phyloP scores from a whole-genome alignment of 2,329 filamentous ascomycete species.

The Metarhizium humberi region DNA sequence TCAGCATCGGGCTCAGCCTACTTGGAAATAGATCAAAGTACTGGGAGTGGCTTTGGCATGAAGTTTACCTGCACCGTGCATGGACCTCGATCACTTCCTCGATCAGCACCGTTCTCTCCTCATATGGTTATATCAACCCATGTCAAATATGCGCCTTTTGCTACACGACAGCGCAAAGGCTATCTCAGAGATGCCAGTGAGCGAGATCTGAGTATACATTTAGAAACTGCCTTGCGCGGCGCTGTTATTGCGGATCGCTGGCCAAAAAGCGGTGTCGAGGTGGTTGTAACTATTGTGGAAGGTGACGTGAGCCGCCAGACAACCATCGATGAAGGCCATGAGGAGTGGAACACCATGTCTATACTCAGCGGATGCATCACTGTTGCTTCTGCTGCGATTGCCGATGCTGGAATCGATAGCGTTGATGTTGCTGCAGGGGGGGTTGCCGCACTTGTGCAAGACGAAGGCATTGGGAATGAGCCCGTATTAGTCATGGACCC shows the following conservation, averaged over 20 bases:
- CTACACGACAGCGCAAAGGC: constrained; percentile 69
- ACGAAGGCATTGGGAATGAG: constrained; percentile 19
- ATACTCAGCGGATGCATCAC: constrained; percentile 88
- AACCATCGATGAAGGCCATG: constrained; percentile 39
- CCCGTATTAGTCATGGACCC: constrained; percentile 65
- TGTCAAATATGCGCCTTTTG: constrained; percentile 95
- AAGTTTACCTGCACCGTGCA: constrained; percentile 93
- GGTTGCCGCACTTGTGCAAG: constrained; percentile 66
- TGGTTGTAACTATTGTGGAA: constrained; percentile 87
- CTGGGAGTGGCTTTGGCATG: constrained; percentile 52
- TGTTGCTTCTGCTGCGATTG: constrained; percentile 83
- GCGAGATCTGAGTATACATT: constrained; percentile 79
- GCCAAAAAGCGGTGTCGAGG: constrained; percentile 98
- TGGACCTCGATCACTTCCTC: constrained; percentile 81
- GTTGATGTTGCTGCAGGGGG: constrained; percentile 85
- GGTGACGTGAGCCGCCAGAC: constrained; percentile 70
- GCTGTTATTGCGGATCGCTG: constrained; percentile 88
- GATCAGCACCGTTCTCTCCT: constrained; percentile 84
- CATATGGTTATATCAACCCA: constrained; percentile 87
- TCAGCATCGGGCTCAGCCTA: constrained; percentile 92
- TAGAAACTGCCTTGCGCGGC: constrained; percentile 83
- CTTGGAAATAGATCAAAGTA: constrained; percentile 53
- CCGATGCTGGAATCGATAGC: constrained; percentile 92
- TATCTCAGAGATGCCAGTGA: constrained; percentile 82
- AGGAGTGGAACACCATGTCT: constrained; percentile 83